Conservation (phyloP, 2,329 filamentous ascomycete species). For the Cryphonectria naterciae region DNA sequence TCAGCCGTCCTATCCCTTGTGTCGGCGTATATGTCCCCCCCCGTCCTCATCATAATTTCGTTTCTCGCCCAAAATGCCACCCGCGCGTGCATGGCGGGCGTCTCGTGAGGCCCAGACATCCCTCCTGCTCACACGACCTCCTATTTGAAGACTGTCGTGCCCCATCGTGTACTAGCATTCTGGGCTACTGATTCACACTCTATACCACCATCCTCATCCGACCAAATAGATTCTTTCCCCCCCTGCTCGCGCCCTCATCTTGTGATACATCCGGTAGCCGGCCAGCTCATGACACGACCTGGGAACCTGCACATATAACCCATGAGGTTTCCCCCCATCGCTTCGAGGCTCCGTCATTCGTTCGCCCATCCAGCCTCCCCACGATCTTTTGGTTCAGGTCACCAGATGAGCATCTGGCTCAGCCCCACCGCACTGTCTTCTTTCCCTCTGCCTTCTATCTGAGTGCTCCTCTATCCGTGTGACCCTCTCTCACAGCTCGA, state of each 20-base stretch:
- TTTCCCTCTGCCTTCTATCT: not conserved
- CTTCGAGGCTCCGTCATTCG: too few relatives aligned
- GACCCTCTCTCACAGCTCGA: not conserved
- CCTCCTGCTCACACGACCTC: constrained; percentile 27
- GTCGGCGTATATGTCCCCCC: not conserved
- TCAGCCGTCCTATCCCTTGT: constrained; percentile 1
- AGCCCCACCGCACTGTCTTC: not conserved
- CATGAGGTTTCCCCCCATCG: not conserved
- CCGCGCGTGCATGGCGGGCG: constrained; percentile 25
- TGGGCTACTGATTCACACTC: constrained; percentile 6
- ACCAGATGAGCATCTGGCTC: not conserved
- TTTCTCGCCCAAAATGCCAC: constrained; percentile 19
- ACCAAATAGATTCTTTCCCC: constrained; percentile 11
- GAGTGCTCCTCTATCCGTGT: not conserved
- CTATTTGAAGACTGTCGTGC: constrained; percentile 6
- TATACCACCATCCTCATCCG: constrained; percentile 24
- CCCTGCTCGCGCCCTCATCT: constrained; percentile 5
- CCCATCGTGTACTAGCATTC: constrained; percentile 16
- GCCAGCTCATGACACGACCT: constrained; percentile 13
- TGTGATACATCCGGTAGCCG: constrained; percentile 10
- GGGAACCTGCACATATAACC: constrained; percentile 19
- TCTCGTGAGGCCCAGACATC: constrained; percentile 24
- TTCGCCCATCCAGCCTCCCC: not conserved
- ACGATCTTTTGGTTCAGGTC: not conserved
- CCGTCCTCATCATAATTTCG: constrained; percentile 23